Conservation (phyloP, 2,329 filamentous ascomycete genomes). For the Aspergillus sp. region DNA sequence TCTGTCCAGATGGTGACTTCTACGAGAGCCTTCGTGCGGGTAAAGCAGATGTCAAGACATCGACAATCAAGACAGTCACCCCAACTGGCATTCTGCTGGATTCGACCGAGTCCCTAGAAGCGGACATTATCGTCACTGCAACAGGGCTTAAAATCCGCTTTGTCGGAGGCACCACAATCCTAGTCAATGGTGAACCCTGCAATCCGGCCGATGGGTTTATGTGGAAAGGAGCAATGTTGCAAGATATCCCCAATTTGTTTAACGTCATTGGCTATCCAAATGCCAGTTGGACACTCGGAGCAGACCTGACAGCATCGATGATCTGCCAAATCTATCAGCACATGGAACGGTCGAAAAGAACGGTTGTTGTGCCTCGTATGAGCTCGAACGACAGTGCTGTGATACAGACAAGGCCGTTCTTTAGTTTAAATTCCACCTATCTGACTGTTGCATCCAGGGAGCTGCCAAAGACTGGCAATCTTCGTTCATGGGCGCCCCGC, state of each 20-base stretch:
- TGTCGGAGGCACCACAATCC: conserved; percentile 22
- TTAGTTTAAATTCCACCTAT: too few species aligned
- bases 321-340: too few species aligned
- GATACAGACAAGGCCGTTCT: too few species aligned
- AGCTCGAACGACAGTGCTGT: too few species aligned
- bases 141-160: conserved; percentile 32
- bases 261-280: conserved; percentile 32
- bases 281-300: conserved; percentile 34
- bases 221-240: conserved; percentile 32
- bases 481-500: too few species aligned
- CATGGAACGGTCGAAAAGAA: too few species aligned
- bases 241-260: conserved; percentile 32
- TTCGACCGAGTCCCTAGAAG: conserved; percentile 27
- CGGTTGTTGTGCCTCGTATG: too few species aligned
- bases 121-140: conserved; percentile 35
- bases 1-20: conserved; percentile 55
- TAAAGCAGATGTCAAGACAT: conserved; percentile 48
- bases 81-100: conserved; percentile 42
- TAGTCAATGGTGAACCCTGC: conserved; percentile 22
- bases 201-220: conserved; percentile 20
- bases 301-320: conserved; percentile 13
- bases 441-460: too few species aligned
- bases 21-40: conserved; percentile 45
- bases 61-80: conserved; percentile 44
- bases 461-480: too few species aligned